These are phyloP conservation scores for Verticillium nubilum DNA, from an alignment of 2,329 filamentous ascomycete species.

Conservation along the genomic window DNA sequence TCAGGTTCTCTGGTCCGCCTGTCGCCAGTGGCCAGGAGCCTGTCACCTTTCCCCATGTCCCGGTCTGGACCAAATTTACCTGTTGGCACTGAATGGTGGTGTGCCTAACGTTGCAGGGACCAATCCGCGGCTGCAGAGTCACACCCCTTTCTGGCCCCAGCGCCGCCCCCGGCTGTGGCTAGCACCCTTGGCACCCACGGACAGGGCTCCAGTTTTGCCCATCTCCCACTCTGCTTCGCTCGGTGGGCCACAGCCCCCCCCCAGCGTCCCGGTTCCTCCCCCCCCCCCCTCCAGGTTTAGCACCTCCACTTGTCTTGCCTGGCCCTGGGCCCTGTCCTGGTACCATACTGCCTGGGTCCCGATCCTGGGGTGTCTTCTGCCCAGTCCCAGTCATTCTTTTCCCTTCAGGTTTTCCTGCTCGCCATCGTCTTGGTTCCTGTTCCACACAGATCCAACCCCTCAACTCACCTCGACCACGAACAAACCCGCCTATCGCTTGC, in stretches of 20 bases:
- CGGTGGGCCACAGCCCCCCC: neutral
- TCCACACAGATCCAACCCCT: neutral
- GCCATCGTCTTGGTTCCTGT: neutral
- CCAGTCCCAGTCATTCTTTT: neutral
- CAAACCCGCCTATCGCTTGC: neutral
- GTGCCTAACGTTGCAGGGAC: neutral
- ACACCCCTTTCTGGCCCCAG: neutral
- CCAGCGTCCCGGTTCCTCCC: neutral
- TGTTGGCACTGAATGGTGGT: neutral
- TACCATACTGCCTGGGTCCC: neutral
- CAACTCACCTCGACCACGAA: neutral
- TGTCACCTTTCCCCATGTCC: neutral
- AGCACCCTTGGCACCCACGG: neutral
- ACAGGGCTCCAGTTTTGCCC: neutral
- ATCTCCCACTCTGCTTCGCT: neutral
- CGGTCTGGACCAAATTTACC: neutral
- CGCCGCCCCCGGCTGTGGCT: neutral
- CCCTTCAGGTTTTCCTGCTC: neutral
- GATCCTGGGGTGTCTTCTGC: neutral
- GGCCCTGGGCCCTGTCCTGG: neutral
- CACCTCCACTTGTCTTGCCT: neutral
- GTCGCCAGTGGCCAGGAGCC: neutral
- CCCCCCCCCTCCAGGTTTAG: neutral
- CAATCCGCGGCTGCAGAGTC: neutral
- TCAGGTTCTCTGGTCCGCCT: neutral